Percentiles rank a stretch among this genome's conserved stretches.
These are phyloP conservation scores for Dalbergia cultrata DNA, from an alignment of 306 rosid species.

Conservation along the genomic window DNA sequence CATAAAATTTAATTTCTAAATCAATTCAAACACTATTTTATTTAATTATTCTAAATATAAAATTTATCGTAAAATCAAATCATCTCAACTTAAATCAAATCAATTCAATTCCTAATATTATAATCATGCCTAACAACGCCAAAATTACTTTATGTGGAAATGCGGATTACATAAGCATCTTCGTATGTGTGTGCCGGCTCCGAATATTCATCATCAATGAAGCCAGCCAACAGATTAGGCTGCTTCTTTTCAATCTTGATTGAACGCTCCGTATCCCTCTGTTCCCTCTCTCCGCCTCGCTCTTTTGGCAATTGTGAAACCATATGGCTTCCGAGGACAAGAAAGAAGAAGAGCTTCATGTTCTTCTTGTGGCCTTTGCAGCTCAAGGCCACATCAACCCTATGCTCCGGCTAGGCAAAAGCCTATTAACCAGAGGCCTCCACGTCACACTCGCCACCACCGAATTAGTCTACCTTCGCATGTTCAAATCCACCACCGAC, in stretches of 20 bases:
- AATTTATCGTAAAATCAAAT: too few species aligned
- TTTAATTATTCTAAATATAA: too few species aligned
- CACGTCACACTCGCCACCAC: constrained; percentile 68
- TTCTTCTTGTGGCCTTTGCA: constrained; percentile 58
- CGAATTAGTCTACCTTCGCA: constrained; percentile 54
- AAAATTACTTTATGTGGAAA: too few species aligned
- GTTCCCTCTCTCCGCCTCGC: not conserved
- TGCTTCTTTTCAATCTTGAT: too few species aligned
- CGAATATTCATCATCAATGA: not conserved
- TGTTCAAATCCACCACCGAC: constrained; percentile 37
- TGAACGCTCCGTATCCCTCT: not conserved
- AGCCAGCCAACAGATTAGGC: not conserved
- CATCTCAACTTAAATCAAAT: too few species aligned
- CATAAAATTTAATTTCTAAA: too few species aligned
- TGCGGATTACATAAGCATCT: too few species aligned
- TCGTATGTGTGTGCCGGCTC: too few species aligned
- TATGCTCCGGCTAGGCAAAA: constrained; percentile 52
- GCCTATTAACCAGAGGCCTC: constrained; percentile 52
- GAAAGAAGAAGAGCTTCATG: constrained; percentile 45
- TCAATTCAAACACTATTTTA: too few species aligned
- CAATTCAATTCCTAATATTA: too few species aligned
- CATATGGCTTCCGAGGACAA: constrained; percentile 31
- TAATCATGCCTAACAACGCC: too few species aligned
- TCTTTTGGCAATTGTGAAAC: not conserved
- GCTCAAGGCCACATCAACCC: constrained; percentile 70